Evolutionary conservation across 345 rosid species (phyloP), one percentile per base, ranked within the genome.

Genomic region (Pistacia integerrima): DNA sequence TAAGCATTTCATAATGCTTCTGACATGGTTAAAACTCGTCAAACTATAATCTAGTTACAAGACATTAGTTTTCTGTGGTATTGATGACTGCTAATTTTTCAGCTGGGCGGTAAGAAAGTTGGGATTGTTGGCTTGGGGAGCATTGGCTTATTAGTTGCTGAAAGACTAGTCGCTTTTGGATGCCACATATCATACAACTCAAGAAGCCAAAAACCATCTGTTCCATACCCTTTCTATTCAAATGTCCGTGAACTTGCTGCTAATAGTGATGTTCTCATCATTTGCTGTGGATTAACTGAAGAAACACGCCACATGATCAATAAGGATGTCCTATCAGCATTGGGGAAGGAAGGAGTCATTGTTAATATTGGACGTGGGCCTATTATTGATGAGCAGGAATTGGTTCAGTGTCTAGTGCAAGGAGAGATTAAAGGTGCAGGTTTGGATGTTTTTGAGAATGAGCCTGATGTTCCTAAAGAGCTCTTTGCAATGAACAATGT

Each of bases 361-460:
- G 63, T 88, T 33, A 90, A 90, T 30, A 67, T 90, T 10, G 94
- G 88, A 1, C 88, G 91, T 0, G 91, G 92, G 25, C 22, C 85
- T 5, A 75, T 88, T 55, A 73, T 90, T 2, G 92, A 90, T 18
- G 90, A 90, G 78, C 75, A 87, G 79, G 87, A 86, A 70, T 48
- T 88, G 81, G 90, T 87, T 63, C 72, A 76, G 70, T 82, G 85
- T 57, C 74, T 89, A 77, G 74, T 81, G 44, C 75, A 77, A 33
- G 85, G 87, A 58, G 82, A 88, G 65, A 84, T 88, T 35, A 78
- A 76, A 44, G 93, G 91, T 2, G 90, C 91, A 49, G 91, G 93
- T 2, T 74, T 89, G 69, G 93, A 89, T 75, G 93, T 89, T 76
- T 89, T 87, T 56, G 88, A 87, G 84, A 61, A 86, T 33, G 93